These are phyloP conservation scores for Byssochlamys sp. DNA, from an alignment of 2,329 filamentous ascomycete species.

Conservation along the genomic window DNA sequence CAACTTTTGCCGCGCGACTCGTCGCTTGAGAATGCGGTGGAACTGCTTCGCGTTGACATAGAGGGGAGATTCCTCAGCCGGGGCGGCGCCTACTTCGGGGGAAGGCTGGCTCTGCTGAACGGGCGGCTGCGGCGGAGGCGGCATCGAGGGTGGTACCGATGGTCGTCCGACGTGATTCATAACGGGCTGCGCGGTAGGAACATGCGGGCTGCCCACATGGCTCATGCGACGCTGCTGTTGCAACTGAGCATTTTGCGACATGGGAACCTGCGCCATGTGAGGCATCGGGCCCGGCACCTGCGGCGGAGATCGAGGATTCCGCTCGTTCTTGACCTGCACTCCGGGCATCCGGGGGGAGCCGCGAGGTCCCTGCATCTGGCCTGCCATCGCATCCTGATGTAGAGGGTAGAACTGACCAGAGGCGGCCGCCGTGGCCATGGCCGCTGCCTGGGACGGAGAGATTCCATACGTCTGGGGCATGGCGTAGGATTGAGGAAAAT, in stretches of 20 bases:
- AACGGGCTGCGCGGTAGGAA: constrained; percentile 63
- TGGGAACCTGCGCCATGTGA: constrained; percentile 38
- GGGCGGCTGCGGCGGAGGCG: constrained; percentile 46
- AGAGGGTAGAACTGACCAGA: constrained; percentile 73
- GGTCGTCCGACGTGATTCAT: constrained; percentile 58
- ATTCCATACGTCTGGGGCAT: constrained; percentile 70
- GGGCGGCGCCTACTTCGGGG: constrained; percentile 64
- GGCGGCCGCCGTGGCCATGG: constrained; percentile 87
- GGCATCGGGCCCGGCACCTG: constrained; percentile 56
- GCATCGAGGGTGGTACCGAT: constrained; percentile 42
- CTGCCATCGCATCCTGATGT: constrained; percentile 58
- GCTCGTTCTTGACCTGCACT: constrained; percentile 60
- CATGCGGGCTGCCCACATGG: constrained; percentile 63
- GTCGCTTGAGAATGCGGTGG: constrained; percentile 86
- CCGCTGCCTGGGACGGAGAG: constrained; percentile 75
- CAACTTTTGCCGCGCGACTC: constrained; percentile 83
- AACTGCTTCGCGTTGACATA: constrained; percentile 99
- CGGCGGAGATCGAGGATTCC: constrained; percentile 65
- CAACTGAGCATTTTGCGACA: constrained; percentile 50
- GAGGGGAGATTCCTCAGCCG: constrained; percentile 79
- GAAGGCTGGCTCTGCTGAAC: constrained; percentile 63
- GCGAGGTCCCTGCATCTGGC: constrained; percentile 47
- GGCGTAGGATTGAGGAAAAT: constrained; percentile 68
- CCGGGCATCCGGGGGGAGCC: constrained; percentile 70
- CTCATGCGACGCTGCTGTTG: constrained; percentile 59